Base-by-base conservation (phyloP, 306 rosid genomes). In the Clitoria ternatea region DNA sequence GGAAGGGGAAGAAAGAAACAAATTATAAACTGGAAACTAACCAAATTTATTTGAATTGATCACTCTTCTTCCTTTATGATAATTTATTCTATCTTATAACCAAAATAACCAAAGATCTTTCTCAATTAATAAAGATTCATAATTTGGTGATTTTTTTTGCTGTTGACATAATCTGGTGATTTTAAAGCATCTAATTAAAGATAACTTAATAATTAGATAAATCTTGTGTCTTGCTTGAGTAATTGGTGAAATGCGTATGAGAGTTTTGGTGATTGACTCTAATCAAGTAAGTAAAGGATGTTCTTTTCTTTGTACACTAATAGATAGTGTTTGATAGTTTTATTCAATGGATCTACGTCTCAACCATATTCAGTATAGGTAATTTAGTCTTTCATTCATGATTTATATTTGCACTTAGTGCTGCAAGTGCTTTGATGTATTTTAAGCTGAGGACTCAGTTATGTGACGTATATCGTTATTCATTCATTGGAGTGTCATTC, bases 91-190 rank as follows among this genome's bases (percentile, higher is more conserved):
- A 15, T 57, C 23, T 5, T 7, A 7, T 8, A 39, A 40, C 43
- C 54, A 4, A 54, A 40, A 14, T n/a, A 50, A 22, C 20, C 5
- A 24, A 48, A 69, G 11, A 12, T 30, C 52, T 26, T 77, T 18
- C 42, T 42, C 17, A 14, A 49, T 33, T 6, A 61, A 61, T 68
- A n/a, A 24, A 68, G 27, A 59, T 59, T n/a, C 24, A 48, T 27
- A 42, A 35, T 61, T 23, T 23, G 43, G 24, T 59, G 75, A 61
- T 49, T 23, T 49, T 69, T n/a, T n/a, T n/a, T n/a, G n/a, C n/a
- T n/a, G n/a, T n/a, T n/a, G n/a, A n/a, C n/a, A n/a, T 27, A 42
- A 35, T 61, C 33, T 23, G 43, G 24, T 59, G 75, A 61, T 49
- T 23, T 49, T 69, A 20, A 69, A 61, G 15, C 72, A 52, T 48